Evolutionary conservation across 1,284 basidiomycete genomes (phyloP), one percentile per base, ranked within the genome.

Genomic region (Peniophora sp.): DNA sequence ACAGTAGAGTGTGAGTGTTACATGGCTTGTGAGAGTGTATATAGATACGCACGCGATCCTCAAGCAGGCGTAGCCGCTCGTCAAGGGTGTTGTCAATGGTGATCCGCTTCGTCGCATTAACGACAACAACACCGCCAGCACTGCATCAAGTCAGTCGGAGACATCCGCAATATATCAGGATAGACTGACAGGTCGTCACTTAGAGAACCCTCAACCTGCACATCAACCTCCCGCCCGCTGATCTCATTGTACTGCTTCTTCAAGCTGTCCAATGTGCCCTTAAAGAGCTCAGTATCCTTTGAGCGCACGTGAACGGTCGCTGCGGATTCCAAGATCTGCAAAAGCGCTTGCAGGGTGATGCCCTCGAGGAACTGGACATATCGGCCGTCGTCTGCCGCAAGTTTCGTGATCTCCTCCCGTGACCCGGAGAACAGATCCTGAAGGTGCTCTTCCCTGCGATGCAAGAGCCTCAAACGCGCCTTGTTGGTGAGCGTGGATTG

Each of bases 401-500:
- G 77, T 9, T 76, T 73, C 14, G 78, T 65, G 53, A 87, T 76
- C 52, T 83, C 72, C 46, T 75, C 72, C 54, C 89, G 83, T 1
- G 93, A 83, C 2, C 81, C 77, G 14, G 81, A 71, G 68, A 99
- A 99, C 52, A 98, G 81, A 52, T 89, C 84, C 63, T 97, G 89
- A 2, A 98, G 75, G 56, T 95, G 84, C 65, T 97, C 92, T 67
- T 99, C 96, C 49, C 95, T 85, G 54, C 87, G 83, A 65, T 96
- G 90, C 17, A 99, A 82, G 24, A 99, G 78, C 66, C 82, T 85
- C 61, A 99, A 79, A 50, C 97, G 91, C 5, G 95, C 93, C 65
- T 91, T 92, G 79, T 99, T 99, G 60, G 93, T 97, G 55, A 95
- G 79, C 35, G 91, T 98, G 2, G 96, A 99, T 66, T 97, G 92